Evolutionary conservation across 192 early-diverging fungal genomes (phyloP).

Genomic region (Cladochytrium replicatum): DNA sequence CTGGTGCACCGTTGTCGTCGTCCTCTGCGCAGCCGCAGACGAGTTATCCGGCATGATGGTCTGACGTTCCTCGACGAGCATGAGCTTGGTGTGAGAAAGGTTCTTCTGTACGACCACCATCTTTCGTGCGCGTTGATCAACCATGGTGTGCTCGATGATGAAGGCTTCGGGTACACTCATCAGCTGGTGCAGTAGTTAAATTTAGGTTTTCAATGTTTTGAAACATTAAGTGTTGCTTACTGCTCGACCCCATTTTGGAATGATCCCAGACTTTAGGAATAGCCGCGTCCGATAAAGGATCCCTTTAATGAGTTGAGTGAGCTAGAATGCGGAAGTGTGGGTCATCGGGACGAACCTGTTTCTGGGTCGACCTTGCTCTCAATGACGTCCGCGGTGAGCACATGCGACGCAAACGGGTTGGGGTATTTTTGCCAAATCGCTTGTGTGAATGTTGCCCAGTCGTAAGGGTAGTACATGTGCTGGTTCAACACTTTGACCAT

Average conservation of each 20-base stretch:
- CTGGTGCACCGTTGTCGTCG: not conserved
- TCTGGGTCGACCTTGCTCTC: conserved; percentile 69
- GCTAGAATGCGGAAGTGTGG: conserved; percentile 1
- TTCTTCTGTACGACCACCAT: conserved; percentile 83
- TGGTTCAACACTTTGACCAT: no score
- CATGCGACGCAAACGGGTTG: conserved; percentile 94
- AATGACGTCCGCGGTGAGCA: conserved; percentile 86
- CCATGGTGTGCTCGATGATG: conserved; percentile 81
- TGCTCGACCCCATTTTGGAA: conserved; percentile 77
- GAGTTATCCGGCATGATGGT: conserved; percentile 50
- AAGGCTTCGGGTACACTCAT: conserved; percentile 76
- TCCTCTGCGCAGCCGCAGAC: not conserved
- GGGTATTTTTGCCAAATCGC: conserved; percentile 94
- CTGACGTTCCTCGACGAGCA: conserved; percentile 90
- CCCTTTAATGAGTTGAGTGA: conserved; percentile 31
- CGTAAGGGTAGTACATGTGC: conserved; percentile 9
- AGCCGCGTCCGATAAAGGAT: conserved; percentile 78
- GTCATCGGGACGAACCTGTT: conserved; percentile 35
- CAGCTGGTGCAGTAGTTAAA: no score
- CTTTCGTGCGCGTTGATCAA: conserved; percentile 62
- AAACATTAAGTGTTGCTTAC: no score
- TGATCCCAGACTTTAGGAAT: conserved; percentile 75
- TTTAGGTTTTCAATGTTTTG: no score
- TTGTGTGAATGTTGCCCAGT: conserved; percentile 73
- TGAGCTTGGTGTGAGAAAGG: conserved; percentile 82